phyloP scores from a whole-genome alignment of 148 eudicot species.

The Cornus kousa region DNA sequence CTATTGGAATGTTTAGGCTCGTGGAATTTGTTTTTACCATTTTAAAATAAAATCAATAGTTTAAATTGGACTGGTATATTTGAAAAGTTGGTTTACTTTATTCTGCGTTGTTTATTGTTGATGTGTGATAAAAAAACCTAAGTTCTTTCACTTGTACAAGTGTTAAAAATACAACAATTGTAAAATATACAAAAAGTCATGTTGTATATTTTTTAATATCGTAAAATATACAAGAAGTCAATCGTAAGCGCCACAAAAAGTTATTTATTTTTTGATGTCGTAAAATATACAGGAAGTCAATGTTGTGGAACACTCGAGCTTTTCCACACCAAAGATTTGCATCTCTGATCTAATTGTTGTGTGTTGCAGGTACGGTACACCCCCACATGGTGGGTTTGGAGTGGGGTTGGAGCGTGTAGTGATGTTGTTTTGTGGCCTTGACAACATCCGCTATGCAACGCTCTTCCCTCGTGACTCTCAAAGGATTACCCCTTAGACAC shows the following conservation, averaged over 20 bases:
- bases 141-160: no score
- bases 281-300: neutral
- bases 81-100: no score
- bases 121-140: neutral
- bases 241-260: no score
- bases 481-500: conserved; percentile 55
- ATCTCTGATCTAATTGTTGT: neutral
- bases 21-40: no score
- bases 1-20: no score
- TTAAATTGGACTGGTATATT: no score
- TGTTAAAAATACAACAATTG: neutral
- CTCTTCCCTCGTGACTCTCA: conserved; percentile 75
- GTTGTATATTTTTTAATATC: no score
- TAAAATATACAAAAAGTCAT: no score
- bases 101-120: no score
- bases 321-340: neutral
- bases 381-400: conserved; percentile 98
- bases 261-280: neutral
- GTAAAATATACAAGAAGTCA: no score
- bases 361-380: conserved; percentile 75
- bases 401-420: conserved; percentile 94
- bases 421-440: conserved; percentile 81
- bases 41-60: no score
- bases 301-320: no score
- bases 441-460: conserved; percentile 77